Percentiles rank a stretch among this genome's conserved stretches.
These are phyloP conservation scores for Coemansia sp. DNA, from an alignment of 192 early-diverging fungal species.

Conservation along the genomic window DNA sequence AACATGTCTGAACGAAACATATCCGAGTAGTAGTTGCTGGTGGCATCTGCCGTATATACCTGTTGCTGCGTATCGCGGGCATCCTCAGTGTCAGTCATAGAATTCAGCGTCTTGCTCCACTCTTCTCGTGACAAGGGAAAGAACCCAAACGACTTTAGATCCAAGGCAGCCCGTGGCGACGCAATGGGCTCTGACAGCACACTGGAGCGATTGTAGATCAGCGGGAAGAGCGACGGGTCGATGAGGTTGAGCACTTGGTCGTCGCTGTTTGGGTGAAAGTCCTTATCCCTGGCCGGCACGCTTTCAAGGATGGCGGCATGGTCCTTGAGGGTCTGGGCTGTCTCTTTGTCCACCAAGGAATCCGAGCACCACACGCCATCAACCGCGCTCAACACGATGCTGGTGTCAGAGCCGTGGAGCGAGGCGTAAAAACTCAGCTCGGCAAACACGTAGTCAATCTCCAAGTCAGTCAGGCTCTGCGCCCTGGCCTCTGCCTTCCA, in stretches of 20 bases:
- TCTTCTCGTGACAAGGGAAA: slow-evolving; percentile 8
- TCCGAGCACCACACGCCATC: slow-evolving; percentile 49
- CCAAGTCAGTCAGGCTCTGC: slow-evolving; percentile 36
- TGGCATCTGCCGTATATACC: slow-evolving; percentile 2
- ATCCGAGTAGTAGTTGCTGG: background rate
- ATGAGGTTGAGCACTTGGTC: slow-evolving; percentile 59
- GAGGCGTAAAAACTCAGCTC: slow-evolving; percentile 49
- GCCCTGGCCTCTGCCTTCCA: slow-evolving; percentile 23
- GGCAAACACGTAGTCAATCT: slow-evolving; percentile 47
- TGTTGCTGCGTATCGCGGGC: too few relatives aligned
- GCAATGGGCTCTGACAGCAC: slow-evolving; percentile 23
- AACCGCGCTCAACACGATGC: slow-evolving; percentile 23
- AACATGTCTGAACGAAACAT: slow-evolving; percentile 12
- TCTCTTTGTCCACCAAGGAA: slow-evolving; percentile 19
- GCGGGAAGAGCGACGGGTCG: slow-evolving; percentile 58
- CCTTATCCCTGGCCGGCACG: slow-evolving; percentile 24
- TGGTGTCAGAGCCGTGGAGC: slow-evolving; percentile 24
- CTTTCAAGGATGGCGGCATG: slow-evolving; percentile 37
- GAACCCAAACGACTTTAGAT: slow-evolving; percentile 30
- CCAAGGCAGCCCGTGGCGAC: slow-evolving; percentile 27
- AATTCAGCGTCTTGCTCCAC: slow-evolving; percentile 14
- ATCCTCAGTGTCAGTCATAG: background rate
- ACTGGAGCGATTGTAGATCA: slow-evolving; percentile 30
- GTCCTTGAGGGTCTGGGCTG: slow-evolving; percentile 21
- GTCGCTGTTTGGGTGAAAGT: slow-evolving; percentile 53